Conservation (phyloP, 805 yeast genomes). For the Candida oleophila region DNA sequence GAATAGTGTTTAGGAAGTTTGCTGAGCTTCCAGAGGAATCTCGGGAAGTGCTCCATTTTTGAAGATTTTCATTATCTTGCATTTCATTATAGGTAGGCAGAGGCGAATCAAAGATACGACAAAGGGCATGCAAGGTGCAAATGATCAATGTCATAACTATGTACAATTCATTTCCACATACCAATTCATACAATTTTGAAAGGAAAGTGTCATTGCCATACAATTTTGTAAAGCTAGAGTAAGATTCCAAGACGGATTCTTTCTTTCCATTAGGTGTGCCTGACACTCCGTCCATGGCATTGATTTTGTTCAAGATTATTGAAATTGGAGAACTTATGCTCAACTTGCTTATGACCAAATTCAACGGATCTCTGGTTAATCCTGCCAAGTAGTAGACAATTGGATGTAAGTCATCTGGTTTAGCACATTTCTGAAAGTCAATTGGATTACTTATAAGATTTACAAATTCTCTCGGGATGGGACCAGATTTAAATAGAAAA, state of each 20-base stretch:
- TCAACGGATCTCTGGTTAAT: background rate
- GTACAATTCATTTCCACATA: background rate
- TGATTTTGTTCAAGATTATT: background rate
- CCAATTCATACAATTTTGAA: background rate
- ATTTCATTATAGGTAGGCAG: background rate
- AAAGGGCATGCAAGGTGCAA: background rate
- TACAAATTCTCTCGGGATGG: background rate
- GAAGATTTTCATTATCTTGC: background rate
- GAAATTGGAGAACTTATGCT: background rate
- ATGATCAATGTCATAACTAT: conserved; percentile 1
- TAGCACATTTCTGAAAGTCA: background rate
- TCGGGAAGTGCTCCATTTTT: background rate
- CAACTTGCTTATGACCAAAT: background rate
- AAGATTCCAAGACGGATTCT: background rate
- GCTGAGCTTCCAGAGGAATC: background rate
- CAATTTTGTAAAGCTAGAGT: background rate
- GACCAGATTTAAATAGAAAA: background rate
- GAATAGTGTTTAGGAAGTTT: background rate
- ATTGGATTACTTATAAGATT: background rate
- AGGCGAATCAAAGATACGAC: background rate
- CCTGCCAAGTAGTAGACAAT: background rate
- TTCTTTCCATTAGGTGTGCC: background rate
- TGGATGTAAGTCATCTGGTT: background rate
- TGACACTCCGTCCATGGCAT: background rate
- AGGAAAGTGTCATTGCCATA: background rate